A percentile compares a stretch with the other conserved stretches of the same genome.
phyloP scores from a whole-genome alignment of 176 grass and related monocot genomes.

The Hsuehochloa calcarea region DNA sequence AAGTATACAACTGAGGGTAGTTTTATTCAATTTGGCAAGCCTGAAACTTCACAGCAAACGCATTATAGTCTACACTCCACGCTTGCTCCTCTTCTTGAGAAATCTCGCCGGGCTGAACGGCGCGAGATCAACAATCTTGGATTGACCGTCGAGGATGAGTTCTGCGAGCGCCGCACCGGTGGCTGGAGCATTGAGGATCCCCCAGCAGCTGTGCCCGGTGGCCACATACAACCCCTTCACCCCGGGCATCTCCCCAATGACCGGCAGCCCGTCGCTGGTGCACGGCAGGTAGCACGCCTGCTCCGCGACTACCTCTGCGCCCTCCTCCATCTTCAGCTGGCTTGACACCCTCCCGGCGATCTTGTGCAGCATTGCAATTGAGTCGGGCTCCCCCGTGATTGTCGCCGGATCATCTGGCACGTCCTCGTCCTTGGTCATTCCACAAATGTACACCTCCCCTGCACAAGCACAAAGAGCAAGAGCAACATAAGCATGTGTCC shows the following conservation, averaged over 20 bases:
- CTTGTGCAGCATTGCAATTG: constrained; percentile 89
- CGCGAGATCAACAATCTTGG: constrained; percentile 55
- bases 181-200: constrained; percentile 80
- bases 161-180: constrained; percentile 70
- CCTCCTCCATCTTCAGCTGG: constrained; percentile 63
- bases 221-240: constrained; percentile 78
- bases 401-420: constrained; percentile 65
- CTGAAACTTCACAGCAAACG: constrained; percentile 1
- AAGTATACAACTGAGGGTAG: background rate
- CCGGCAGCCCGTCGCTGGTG: constrained; percentile 66
- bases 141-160: constrained; percentile 72
- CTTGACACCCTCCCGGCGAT: constrained; percentile 71
- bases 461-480: background rate
- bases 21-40: constrained; percentile 27
- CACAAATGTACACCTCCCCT: constrained; percentile 95
- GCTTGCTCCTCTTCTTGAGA: constrained; percentile 37
- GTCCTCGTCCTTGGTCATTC: constrained; percentile 65
- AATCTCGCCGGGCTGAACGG: constrained; percentile 74
- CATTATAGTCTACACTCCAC: constrained; percentile 7
- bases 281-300: constrained; percentile 90
- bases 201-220: constrained; percentile 91
- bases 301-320: constrained; percentile 58
- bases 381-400: constrained; percentile 60
- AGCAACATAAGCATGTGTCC: background rate
- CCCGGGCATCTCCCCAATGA: constrained; percentile 77